A percentile compares a stretch with the other conserved stretches of the same genome.
Evolutionary conservation across 1,139 yeast genomes (phyloP).

Genomic region (Taiozyma sp.): DNA sequence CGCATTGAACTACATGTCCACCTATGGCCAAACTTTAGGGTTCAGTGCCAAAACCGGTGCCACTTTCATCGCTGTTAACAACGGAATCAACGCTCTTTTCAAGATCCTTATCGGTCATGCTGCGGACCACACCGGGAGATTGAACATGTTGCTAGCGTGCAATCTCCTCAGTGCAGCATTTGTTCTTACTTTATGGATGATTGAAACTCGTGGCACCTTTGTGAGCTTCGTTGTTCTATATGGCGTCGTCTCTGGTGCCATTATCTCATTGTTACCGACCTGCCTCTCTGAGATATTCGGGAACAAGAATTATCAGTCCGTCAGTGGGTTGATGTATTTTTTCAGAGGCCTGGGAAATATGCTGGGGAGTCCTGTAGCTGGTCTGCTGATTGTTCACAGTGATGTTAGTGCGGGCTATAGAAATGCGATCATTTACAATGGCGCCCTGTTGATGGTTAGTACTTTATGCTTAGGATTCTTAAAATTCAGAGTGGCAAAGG

Average conservation of each 20-base stretch:
- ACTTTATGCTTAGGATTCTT: slow-evolving; percentile 15
- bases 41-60: slow-evolving; percentile 35
- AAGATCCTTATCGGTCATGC: slow-evolving; percentile 34
- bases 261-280: slow-evolving; percentile 41
- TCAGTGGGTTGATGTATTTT: slow-evolving; percentile 29
- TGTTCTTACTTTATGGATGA: slow-evolving; percentile 34
- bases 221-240: slow-evolving; percentile 33
- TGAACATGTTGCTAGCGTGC: slow-evolving; percentile 36
- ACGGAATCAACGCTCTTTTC: slow-evolving; percentile 36
- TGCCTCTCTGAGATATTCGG: slow-evolving; percentile 41
- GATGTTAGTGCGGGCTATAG: slow-evolving; percentile 23
- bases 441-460: slow-evolving; percentile 25
- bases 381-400: slow-evolving; percentile 23
- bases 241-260: slow-evolving; percentile 49
- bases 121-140: slow-evolving; percentile 35
- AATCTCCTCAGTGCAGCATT: slow-evolving; percentile 30
- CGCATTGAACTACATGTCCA: slow-evolving; percentile 39
- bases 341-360: slow-evolving; percentile 31
- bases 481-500: slow-evolving; percentile 2
- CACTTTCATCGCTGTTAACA: slow-evolving; percentile 38
- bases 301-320: slow-evolving; percentile 2
- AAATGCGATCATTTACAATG: slow-evolving; percentile 28
- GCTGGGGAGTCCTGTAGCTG: slow-evolving; percentile 34
- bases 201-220: slow-evolving; percentile 18
- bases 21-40: slow-evolving; percentile 35